Conservation (phyloP, 257 asterid genomes). For the Solanum bulbocastanum region DNA sequence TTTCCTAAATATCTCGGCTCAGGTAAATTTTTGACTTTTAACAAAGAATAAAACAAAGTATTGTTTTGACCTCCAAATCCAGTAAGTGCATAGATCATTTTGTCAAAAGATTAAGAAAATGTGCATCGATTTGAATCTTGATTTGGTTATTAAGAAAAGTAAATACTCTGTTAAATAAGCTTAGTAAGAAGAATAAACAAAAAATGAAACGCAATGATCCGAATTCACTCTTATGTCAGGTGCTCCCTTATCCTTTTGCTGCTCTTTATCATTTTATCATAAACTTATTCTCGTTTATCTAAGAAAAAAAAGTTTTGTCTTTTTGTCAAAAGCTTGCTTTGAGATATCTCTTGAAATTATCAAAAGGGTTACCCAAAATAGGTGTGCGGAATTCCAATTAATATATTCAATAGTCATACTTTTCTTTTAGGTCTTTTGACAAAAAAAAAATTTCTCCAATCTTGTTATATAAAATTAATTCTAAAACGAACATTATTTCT, state of each 20-base stretch:
- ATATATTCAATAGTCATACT: too few relatives aligned
- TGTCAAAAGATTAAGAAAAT: too few relatives aligned
- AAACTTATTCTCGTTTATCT: background rate
- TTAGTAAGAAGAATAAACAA: too few relatives aligned
- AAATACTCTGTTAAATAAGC: background rate
- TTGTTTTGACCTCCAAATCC: background rate
- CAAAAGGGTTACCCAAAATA: too few relatives aligned
- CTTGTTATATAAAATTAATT: too few relatives aligned
- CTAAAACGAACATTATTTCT: too few relatives aligned
- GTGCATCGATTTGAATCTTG: background rate
- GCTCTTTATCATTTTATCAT: too few relatives aligned
- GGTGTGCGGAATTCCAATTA: too few relatives aligned
- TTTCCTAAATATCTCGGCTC: too few relatives aligned
- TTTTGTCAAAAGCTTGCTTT: background rate
- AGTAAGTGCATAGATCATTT: background rate
- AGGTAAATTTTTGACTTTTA: background rate
- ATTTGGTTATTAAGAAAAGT: background rate
- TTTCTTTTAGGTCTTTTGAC: too few relatives aligned
- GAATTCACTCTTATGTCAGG: background rate
- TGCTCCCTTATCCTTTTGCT: background rate
- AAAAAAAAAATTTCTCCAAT: too few relatives aligned
- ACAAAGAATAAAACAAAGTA: background rate
- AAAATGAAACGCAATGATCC: background rate
- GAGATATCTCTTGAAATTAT: background rate
- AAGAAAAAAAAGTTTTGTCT: background rate